Evolutionary conservation across 306 rosid species (phyloP).

Genomic region (Datisca glomerata): DNA sequence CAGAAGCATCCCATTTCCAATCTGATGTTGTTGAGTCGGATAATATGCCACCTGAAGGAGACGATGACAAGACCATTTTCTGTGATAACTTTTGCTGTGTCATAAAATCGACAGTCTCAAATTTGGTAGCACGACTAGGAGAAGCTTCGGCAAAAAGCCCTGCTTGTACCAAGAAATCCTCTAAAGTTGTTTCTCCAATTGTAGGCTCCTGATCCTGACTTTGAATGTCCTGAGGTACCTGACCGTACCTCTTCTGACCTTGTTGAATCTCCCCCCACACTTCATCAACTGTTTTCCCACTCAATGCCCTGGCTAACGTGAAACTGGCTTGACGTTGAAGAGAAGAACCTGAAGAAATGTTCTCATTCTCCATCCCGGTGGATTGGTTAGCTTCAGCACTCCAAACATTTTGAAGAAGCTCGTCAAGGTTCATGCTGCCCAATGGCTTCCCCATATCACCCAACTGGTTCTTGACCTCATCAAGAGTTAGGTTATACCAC

Average conservation of each 20-base stretch:
- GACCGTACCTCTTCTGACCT: slow-evolving; percentile 43
- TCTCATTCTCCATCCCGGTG: slow-evolving; percentile 26
- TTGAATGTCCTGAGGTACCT: slow-evolving; percentile 20
- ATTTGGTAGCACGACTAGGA: slow-evolving; percentile 24
- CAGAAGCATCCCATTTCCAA: slow-evolving; percentile 47
- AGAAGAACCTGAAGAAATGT: slow-evolving; percentile 21
- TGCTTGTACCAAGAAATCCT: slow-evolving; percentile 69
- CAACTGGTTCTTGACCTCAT: slow-evolving; percentile 43
- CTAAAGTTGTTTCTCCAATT: slow-evolving; percentile 64
- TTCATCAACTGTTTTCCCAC: slow-evolving; percentile 68
- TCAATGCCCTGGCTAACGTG: slow-evolving; percentile 47
- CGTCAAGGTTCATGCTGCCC: slow-evolving; percentile 65
- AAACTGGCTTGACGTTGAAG: slow-evolving; percentile 56
- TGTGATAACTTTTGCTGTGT: slow-evolving; percentile 26
- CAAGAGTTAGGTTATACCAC: slow-evolving; percentile 56
- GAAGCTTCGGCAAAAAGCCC: slow-evolving; percentile 66
- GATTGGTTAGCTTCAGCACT: slow-evolving; percentile 48
- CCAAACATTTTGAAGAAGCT: slow-evolving; percentile 68
- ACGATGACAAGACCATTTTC: slow-evolving; percentile 33
- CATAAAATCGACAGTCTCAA: slow-evolving; percentile 25
- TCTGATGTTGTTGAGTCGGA: slow-evolving; percentile 39
- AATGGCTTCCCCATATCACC: slow-evolving; percentile 50
- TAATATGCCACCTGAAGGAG: slow-evolving; percentile 40
- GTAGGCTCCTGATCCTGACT: slow-evolving; percentile 26
- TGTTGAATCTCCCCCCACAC: slow-evolving; percentile 75